phyloP scores from a whole-genome alignment of 2,329 filamentous ascomycete species.

The Alternaria postmessia region DNA sequence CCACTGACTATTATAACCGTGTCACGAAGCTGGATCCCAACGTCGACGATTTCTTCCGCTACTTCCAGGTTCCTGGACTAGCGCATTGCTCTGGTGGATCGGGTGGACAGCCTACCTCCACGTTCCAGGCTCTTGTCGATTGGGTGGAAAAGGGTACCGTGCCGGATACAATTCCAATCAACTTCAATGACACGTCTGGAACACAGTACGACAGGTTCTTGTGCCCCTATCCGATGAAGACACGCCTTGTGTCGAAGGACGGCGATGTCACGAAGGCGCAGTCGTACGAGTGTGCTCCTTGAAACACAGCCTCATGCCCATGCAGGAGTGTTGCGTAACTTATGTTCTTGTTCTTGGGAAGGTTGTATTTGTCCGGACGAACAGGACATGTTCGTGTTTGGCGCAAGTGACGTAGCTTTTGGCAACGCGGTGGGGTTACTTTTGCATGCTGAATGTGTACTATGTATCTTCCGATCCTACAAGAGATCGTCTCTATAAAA shows the following conservation, averaged over 20 bases:
- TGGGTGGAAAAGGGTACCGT: constrained; percentile 39
- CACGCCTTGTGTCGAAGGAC: constrained; percentile 15
- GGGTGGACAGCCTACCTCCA: constrained; percentile 40
- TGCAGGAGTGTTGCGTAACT: background rate
- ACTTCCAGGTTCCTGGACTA: constrained; percentile 34
- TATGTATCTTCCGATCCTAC: too few species aligned
- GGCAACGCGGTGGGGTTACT: too few species aligned
- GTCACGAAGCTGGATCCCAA: constrained; percentile 18
- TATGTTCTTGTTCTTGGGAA: background rate
- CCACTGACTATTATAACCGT: constrained; percentile 22
- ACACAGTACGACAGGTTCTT: constrained; percentile 22
- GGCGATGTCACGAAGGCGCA: constrained; percentile 12
- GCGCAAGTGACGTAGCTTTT: too few species aligned
- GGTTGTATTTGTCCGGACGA: background rate
- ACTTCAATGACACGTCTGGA: background rate
- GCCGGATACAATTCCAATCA: constrained; percentile 21
- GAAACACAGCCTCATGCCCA: background rate
- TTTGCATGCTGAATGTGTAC: too few species aligned
- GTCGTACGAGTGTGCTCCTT: constrained; percentile 13
- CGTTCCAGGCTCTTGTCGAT: constrained; percentile 36
- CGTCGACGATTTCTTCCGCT: constrained; percentile 33
- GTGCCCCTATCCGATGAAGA: constrained; percentile 27
- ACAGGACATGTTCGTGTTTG: too few species aligned
- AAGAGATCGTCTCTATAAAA: too few species aligned
- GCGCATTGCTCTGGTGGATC: constrained; percentile 30